A percentile compares a stretch with the other conserved stretches of the same genome.
These are phyloP conservation scores for Lachnellula hyalina DNA, from an alignment of 2,329 filamentous ascomycete genomes.

Conservation along the genomic window DNA sequence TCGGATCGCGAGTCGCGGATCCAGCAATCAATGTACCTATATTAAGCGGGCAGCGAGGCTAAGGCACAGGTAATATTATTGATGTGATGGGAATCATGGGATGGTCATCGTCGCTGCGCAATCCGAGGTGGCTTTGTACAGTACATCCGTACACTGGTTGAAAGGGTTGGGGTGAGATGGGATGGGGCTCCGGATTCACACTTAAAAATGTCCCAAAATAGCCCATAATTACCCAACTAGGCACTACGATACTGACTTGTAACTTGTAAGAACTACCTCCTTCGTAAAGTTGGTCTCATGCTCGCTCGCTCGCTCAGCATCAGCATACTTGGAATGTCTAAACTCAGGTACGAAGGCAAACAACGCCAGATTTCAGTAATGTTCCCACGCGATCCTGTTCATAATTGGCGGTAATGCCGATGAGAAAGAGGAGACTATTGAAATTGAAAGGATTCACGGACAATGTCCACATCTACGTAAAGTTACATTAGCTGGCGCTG, in stretches of 20 bases:
- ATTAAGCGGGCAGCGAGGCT: neutral
- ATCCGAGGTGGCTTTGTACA: neutral
- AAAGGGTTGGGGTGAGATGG: neutral
- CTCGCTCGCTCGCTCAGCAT: too few relatives aligned
- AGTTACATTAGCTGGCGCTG: neutral
- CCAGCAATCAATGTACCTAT: neutral
- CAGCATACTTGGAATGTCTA: too few relatives aligned
- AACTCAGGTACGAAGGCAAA: too few relatives aligned
- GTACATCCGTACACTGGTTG: neutral
- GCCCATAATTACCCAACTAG: too few relatives aligned
- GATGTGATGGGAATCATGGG: neutral
- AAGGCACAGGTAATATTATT: neutral
- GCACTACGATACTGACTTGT: too few relatives aligned
- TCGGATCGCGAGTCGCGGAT: neutral
- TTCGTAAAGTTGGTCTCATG: too few relatives aligned
- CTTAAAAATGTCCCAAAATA: too few relatives aligned
- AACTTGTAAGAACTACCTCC: too few relatives aligned
- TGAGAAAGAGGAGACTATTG: neutral
- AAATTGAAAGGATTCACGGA: neutral
- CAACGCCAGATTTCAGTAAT: too few relatives aligned
- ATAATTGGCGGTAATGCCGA: neutral
- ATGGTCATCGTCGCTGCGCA: neutral
- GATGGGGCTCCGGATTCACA: too few relatives aligned
- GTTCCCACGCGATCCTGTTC: neutral
- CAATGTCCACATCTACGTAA: constrained; percentile 1